These are phyloP conservation scores for Thielaviopsis musarum DNA, from an alignment of 2,329 filamentous ascomycete genomes.

Conservation along the genomic window DNA sequence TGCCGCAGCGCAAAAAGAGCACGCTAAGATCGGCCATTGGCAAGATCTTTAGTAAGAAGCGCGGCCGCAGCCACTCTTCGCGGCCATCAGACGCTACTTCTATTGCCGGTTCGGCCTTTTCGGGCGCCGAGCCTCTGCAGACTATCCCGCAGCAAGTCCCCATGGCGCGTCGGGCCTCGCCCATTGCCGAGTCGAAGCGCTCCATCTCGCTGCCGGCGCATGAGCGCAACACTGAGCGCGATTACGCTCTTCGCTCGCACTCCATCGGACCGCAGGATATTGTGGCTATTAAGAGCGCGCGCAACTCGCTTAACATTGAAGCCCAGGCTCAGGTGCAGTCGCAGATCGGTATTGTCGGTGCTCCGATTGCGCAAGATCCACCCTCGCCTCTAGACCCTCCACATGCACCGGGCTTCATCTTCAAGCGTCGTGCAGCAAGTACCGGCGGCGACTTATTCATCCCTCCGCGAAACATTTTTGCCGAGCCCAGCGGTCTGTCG, in stretches of 20 bases:
- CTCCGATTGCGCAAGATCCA: background rate
- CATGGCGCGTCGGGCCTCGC: background rate
- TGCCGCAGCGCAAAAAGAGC: constrained; percentile 39
- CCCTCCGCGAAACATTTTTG: constrained; percentile 11
- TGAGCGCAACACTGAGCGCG: constrained; percentile 44
- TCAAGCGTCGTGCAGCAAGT: constrained; percentile 9
- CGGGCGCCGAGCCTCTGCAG: background rate
- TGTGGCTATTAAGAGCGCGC: constrained; percentile 33
- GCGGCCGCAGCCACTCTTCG: constrained; percentile 21
- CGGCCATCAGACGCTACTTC: background rate
- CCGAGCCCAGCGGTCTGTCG: constrained; percentile 28
- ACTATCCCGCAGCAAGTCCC: background rate
- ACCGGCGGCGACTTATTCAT: constrained; percentile 7
- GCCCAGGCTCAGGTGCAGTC: background rate
- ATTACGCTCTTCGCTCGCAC: constrained; percentile 43
- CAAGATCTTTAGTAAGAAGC: constrained; percentile 42
- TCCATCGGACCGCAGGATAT: constrained; percentile 41
- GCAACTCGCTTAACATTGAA: constrained; percentile 35
- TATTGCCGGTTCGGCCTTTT: background rate
- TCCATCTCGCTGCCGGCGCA: constrained; percentile 42
- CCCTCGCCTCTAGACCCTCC: background rate
- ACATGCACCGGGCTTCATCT: background rate
- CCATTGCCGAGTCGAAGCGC: constrained; percentile 28
- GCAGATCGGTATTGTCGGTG: background rate
- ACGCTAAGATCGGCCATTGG: constrained; percentile 38